Conservation (phyloP, 495 filamentous ascomycete genomes). For the Penicillium malachiteum region DNA sequence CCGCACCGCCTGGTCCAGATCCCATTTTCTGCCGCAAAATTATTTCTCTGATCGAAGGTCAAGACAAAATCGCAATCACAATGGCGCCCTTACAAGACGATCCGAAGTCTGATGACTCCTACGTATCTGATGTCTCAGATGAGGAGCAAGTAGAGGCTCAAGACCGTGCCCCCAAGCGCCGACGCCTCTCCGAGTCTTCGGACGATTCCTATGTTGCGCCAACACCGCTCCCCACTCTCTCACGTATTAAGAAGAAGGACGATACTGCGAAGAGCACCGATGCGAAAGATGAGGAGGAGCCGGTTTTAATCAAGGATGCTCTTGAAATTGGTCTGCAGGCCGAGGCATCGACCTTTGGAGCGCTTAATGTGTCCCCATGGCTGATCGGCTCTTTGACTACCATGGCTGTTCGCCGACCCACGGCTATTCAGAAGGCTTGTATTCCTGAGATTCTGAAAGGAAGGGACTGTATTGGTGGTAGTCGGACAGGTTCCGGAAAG, state of each 20-base stretch:
- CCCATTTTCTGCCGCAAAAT: conserved; percentile 46
- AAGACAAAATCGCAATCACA: conserved; percentile 20
- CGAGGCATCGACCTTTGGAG: conserved; percentile 65
- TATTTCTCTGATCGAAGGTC: conserved; percentile 21
- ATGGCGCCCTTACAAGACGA: conserved; percentile 38
- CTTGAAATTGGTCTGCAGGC: conserved; percentile 42
- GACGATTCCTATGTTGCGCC: conserved; percentile 39
- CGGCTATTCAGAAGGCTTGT: conserved; percentile 86
- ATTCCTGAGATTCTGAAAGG: conserved; percentile 90
- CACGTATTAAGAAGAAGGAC: conserved; percentile 47
- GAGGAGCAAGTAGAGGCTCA: conserved; percentile 24
- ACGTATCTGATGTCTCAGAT: conserved; percentile 25
- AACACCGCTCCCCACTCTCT: conserved; percentile 42
- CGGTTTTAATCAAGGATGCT: conserved; percentile 44
- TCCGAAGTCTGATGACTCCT: conserved; percentile 22
- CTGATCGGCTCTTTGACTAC: conserved; percentile 78
- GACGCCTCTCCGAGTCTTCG: conserved; percentile 44
- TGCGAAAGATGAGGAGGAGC: conserved; percentile 27
- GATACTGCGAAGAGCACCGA: conserved; percentile 23
- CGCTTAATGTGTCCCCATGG: conserved; percentile 79
- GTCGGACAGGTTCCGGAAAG: conserved; percentile 95
- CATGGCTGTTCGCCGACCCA: conserved; percentile 87
- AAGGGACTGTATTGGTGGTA: conserved; percentile 90
- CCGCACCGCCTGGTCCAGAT: conserved; percentile 28
- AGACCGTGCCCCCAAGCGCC: conserved; percentile 39